Evolutionary conservation across 148 eudicot genomes (phyloP).

Genomic region (Camellia lanceoleosa): DNA sequence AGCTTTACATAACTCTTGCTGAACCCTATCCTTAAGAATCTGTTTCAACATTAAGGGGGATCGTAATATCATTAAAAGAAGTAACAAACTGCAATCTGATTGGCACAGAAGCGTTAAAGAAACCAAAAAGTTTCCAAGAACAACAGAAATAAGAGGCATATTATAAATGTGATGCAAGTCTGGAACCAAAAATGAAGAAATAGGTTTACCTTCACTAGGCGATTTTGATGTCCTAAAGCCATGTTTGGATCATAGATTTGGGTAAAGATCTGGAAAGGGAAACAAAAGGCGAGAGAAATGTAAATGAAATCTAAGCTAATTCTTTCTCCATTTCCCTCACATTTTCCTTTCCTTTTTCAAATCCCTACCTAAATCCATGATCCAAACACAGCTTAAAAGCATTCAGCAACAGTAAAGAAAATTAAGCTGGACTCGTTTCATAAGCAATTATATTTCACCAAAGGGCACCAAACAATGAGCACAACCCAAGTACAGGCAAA

Average conservation of each 20-base stretch:
- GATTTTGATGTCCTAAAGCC: neutral
- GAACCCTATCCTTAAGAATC: conserved; percentile 57
- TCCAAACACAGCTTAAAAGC: neutral
- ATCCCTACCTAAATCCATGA: no score
- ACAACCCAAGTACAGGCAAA: neutral
- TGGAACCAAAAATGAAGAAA: neutral
- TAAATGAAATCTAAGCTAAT: no score
- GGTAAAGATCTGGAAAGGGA: no score
- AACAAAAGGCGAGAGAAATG: no score
- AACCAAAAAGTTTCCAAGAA: neutral
- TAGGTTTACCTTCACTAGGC: neutral
- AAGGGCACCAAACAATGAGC: neutral
- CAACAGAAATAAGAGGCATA: neutral
- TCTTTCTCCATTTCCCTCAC: no score
- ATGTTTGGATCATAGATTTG: no score
- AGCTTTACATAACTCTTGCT: conserved; percentile 59
- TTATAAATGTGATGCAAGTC: neutral
- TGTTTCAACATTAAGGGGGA: conserved; percentile 28
- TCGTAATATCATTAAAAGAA: neutral
- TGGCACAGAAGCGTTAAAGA: neutral
- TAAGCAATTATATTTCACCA: neutral
- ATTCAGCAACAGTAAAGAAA: neutral
- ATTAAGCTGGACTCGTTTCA: neutral
- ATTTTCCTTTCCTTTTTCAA: no score
- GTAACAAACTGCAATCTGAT: neutral